Percentiles rank a stretch among this genome's conserved stretches.
Evolutionary conservation across 2,329 filamentous ascomycete genomes (phyloP).

Genomic region (Orbilia brochopaga): DNA sequence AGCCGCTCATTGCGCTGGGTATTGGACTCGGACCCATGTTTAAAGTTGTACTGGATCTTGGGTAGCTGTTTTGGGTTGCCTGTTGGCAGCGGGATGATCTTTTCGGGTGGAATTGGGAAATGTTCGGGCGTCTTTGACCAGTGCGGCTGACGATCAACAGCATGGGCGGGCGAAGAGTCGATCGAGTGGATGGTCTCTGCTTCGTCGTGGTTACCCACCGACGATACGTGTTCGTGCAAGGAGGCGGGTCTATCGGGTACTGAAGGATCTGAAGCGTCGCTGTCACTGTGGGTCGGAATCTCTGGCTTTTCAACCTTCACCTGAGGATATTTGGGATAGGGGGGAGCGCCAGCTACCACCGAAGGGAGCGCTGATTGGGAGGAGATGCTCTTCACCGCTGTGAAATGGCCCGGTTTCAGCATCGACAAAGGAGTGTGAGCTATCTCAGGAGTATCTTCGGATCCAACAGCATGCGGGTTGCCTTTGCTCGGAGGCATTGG

Average conservation of each 20-base stretch:
- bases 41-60: slow-evolving; percentile 76
- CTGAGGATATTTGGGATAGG: not conserved
- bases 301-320: not conserved
- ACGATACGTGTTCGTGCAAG: slow-evolving; percentile 8
- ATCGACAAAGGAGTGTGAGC: slow-evolving; percentile 28
- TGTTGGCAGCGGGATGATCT: slow-evolving; percentile 76
- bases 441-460: slow-evolving; percentile 19
- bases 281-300: slow-evolving; percentile 3
- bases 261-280: not conserved
- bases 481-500: slow-evolving; percentile 45
- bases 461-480: slow-evolving; percentile 25
- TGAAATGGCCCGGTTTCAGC: slow-evolving; percentile 32
- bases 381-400: slow-evolving; percentile 14
- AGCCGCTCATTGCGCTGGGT: slow-evolving; percentile 68
- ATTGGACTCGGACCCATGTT: slow-evolving; percentile 65
- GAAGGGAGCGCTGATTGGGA: slow-evolving; percentile 9
- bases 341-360: slow-evolving; percentile 3
- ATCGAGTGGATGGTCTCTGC: not conserved
- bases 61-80: slow-evolving; percentile 74
- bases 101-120: slow-evolving; percentile 75
- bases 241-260: slow-evolving; percentile 15
- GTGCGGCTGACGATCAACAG: no score
- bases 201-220: not conserved
- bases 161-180: not conserved
- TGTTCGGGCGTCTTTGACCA: slow-evolving; percentile 78